Evolutionary conservation across 495 filamentous ascomycete genomes (phyloP).

Genomic region (Podospora anserina): DNA sequence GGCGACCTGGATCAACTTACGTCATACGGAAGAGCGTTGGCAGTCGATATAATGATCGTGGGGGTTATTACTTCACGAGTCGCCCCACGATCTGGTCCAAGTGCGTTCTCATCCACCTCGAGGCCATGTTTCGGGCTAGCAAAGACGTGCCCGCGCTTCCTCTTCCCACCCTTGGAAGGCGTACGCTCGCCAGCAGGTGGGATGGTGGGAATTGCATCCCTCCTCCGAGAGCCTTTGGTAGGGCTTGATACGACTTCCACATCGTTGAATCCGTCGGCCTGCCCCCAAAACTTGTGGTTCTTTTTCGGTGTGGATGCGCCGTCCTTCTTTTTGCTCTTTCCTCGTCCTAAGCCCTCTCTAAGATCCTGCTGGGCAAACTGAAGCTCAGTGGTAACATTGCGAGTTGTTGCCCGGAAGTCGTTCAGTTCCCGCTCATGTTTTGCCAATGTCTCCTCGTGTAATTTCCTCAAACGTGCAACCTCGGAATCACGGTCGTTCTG

Average conservation of each 20-base stretch:
- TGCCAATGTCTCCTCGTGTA: constrained; percentile 44
- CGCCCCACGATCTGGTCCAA: neutral
- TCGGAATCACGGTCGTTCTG: constrained; percentile 42
- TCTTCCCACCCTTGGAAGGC: constrained; percentile 44
- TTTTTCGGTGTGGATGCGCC: constrained; percentile 47
- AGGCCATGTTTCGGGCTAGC: constrained; percentile 51
- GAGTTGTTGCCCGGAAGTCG: constrained; percentile 44
- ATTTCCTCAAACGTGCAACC: constrained; percentile 42
- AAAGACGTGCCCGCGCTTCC: constrained; percentile 46
- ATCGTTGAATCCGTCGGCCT: constrained; percentile 54
- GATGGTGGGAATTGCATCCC: constrained; percentile 34
- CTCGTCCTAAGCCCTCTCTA: constrained; percentile 45
- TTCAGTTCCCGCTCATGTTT: constrained; percentile 47
- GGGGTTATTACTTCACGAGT: neutral
- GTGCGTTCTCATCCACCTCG: constrained; percentile 39
- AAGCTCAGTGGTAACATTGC: constrained; percentile 47
- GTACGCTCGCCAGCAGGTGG: constrained; percentile 42
- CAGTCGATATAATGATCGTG: neutral
- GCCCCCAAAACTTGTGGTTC: constrained; percentile 41
- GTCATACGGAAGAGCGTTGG: neutral
- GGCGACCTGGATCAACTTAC: neutral
- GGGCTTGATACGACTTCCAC: constrained; percentile 48
- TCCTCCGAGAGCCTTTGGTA: constrained; percentile 38
- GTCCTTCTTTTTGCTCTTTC: constrained; percentile 39
- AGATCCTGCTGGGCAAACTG: constrained; percentile 53